Conservation (phyloP, 345 rosid species). For the Carallia brachiata region DNA sequence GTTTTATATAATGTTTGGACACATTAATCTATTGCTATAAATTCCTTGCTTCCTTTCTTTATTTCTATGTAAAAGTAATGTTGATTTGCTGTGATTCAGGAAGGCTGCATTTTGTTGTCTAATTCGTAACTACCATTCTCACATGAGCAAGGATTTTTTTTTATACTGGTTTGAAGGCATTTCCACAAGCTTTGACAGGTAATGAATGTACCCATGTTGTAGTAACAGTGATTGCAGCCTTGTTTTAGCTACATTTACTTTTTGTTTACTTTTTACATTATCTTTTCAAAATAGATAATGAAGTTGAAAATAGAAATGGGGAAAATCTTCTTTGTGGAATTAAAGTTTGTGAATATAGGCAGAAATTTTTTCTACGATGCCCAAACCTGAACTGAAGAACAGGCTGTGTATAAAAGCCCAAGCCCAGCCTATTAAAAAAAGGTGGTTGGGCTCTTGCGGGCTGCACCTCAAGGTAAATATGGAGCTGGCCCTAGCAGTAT, state of each 20-base stretch:
- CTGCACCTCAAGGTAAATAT: too few relatives aligned
- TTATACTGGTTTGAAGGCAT: conserved; percentile 81
- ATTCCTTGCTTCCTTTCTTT: background rate
- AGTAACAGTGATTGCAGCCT: background rate
- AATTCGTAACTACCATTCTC: conserved; percentile 47
- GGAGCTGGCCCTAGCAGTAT: too few relatives aligned
- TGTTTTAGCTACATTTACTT: background rate
- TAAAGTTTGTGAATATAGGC: background rate
- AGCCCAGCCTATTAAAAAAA: too few relatives aligned
- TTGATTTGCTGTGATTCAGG: conserved; percentile 42
- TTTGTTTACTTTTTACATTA: background rate
- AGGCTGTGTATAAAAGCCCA: background rate
- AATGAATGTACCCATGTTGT: conserved; percentile 1
- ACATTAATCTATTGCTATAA: background rate
- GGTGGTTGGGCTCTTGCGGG: too few relatives aligned
- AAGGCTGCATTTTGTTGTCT: conserved; percentile 74
- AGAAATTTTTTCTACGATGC: too few relatives aligned
- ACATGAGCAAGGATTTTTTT: conserved; percentile 60
- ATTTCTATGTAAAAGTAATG: background rate
- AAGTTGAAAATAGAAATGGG: background rate
- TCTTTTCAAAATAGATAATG: background rate
- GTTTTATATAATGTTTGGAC: background rate
- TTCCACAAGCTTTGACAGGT: conserved; percentile 78
- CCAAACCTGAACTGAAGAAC: background rate
- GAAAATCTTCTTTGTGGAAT: background rate